A percentile compares a stretch with the other conserved stretches of the same genome.
phyloP scores from a whole-genome alignment of 257 asterid species.

The Phtheirospermum japonicum region DNA sequence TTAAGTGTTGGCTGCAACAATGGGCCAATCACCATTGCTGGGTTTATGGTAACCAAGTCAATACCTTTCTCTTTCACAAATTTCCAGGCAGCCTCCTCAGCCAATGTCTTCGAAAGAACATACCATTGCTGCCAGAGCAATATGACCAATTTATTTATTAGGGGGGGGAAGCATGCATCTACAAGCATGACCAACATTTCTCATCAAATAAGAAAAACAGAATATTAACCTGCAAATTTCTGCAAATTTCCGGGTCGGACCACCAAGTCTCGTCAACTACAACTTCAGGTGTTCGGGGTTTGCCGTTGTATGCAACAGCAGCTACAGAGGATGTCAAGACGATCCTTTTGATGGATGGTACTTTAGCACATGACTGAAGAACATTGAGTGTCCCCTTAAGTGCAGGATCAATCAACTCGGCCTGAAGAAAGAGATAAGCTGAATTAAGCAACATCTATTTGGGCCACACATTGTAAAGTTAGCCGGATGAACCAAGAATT shows the following conservation, averaged over 20 bases:
- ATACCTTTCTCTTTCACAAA: constrained; percentile 46
- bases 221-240: constrained; percentile 36
- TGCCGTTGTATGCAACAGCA: constrained; percentile 60
- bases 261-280: constrained; percentile 71
- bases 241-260: constrained; percentile 54
- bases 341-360: constrained; percentile 55
- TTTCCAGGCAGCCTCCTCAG: constrained; percentile 68
- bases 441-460: constrained; percentile 22
- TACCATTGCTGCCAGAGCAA: constrained; percentile 48
- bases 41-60: constrained; percentile 48
- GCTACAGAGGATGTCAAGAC: constrained; percentile 79
- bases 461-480: constrained; percentile 16
- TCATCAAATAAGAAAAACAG: not conserved
- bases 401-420: constrained; percentile 79
- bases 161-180: no score
- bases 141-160: no score
- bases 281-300: constrained; percentile 62
- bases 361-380: constrained; percentile 67
- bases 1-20: constrained; percentile 53
- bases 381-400: constrained; percentile 79
- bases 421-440: constrained; percentile 42
- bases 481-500: constrained; percentile 9
- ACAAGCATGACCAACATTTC: constrained; percentile 1
- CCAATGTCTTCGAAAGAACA: constrained; percentile 61
- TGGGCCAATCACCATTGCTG: constrained; percentile 57